phyloP scores from a whole-genome alignment of 2,329 filamentous ascomycete genomes.

The Aspergillus texensis region DNA sequence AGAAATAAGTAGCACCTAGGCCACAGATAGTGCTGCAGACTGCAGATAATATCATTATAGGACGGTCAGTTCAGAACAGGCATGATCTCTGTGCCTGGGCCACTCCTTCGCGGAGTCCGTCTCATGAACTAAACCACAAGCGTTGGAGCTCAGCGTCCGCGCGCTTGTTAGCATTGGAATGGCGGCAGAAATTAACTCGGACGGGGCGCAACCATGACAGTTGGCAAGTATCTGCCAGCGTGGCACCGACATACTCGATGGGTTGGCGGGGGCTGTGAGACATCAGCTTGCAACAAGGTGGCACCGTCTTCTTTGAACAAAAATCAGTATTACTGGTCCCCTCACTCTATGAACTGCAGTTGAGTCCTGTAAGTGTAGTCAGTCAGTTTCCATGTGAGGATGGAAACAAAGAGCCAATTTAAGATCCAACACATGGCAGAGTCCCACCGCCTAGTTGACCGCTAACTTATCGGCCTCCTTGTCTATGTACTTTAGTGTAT shows the following conservation, averaged over 20 bases:
- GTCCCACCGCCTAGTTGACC: not conserved
- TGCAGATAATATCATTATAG: conserved; percentile 9
- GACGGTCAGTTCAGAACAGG: conserved; percentile 1
- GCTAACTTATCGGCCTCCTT: not conserved
- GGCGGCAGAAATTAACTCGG: conserved; percentile 22
- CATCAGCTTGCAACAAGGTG: not conserved
- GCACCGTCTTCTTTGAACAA: not conserved
- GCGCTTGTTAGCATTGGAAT: conserved; percentile 21
- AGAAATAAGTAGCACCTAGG: conserved; percentile 16
- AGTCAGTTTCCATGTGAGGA: not conserved
- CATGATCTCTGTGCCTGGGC: conserved; percentile 13
- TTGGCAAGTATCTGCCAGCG: conserved; percentile 31
- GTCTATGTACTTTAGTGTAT: too few species aligned
- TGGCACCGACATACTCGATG: conserved; percentile 24
- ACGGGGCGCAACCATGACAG: conserved; percentile 26
- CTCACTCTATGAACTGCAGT: not conserved
- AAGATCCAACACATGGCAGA: not conserved
- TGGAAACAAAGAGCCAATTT: not conserved
- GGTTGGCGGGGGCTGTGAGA: conserved; percentile 11
- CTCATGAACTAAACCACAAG: conserved; percentile 12
- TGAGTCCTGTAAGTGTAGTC: not conserved
- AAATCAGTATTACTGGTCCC: not conserved
- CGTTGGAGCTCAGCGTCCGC: conserved; percentile 19
- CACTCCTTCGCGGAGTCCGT: conserved; percentile 13
- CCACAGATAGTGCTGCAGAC: conserved; percentile 12